Evolutionary conservation across 495 filamentous ascomycete genomes (phyloP).

Genomic region (Parachaetomium inaequale): DNA sequence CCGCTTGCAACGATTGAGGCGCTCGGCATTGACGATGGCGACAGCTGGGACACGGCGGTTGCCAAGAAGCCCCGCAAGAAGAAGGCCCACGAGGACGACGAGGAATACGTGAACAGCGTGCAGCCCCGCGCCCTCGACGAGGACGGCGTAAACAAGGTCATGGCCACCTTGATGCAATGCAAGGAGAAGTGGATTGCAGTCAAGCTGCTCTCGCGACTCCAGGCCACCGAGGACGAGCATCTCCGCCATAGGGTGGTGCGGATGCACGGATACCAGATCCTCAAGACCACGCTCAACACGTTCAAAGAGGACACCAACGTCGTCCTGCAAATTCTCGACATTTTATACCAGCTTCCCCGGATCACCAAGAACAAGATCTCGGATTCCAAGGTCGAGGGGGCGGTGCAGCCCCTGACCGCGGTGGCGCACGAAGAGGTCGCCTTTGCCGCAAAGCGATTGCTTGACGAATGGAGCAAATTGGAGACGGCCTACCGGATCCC

Average conservation of each 20-base stretch:
- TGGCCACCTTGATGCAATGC: constrained; percentile 97
- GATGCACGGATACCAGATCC: constrained; percentile 95
- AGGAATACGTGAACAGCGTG: constrained; percentile 91
- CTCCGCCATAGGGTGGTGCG: constrained; percentile 85
- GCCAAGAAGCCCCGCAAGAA: constrained; percentile 88
- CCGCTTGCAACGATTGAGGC: constrained; percentile 89
- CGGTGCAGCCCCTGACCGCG: constrained; percentile 64
- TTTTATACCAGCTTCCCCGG: constrained; percentile 82
- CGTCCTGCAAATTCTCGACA: constrained; percentile 82
- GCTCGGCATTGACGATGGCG: constrained; percentile 89
- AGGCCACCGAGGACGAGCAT: constrained; percentile 82
- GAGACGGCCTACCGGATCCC: constrained; percentile 95
- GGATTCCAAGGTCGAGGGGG: constrained; percentile 90
- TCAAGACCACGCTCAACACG: constrained; percentile 75
- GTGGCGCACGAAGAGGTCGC: constrained; percentile 73
- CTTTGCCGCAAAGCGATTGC: constrained; percentile 61
- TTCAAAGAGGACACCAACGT: constrained; percentile 89
- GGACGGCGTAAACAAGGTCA: constrained; percentile 90
- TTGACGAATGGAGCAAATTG: constrained; percentile 84
- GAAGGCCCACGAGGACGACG: constrained; percentile 91
- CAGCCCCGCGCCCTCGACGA: constrained; percentile 81
- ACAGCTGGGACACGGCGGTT: constrained; percentile 85
- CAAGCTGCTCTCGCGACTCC: constrained; percentile 86
- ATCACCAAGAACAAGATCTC: constrained; percentile 96
- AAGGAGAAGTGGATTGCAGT: constrained; percentile 99